These are phyloP conservation scores for Graphilbum sp. DNA, from an alignment of 2,329 filamentous ascomycete species.

Conservation along the genomic window DNA sequence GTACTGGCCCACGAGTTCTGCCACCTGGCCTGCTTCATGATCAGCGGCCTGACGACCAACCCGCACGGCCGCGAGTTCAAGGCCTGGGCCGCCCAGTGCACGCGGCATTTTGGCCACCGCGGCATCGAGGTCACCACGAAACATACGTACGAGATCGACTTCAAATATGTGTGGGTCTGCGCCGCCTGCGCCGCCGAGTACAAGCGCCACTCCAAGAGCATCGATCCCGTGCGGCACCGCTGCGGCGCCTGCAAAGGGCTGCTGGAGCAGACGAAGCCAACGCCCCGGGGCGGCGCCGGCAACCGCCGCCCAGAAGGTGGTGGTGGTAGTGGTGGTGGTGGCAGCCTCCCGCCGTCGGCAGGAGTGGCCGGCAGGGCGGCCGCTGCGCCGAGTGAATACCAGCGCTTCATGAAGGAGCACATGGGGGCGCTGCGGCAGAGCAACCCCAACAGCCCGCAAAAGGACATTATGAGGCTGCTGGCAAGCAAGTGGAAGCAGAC, in stretches of 20 bases:
- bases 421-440: conserved; percentile 43
- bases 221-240: conserved; percentile 52
- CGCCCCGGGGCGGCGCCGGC: conserved; percentile 41
- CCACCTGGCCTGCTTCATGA: conserved; percentile 83
- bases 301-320: no score
- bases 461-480: conserved; percentile 53
- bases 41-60: conserved; percentile 33
- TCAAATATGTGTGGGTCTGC: conserved; percentile 83
- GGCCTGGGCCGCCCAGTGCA: conserved; percentile 21
- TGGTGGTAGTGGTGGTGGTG: no score
- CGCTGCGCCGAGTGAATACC: conserved; percentile 24
- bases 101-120: conserved; percentile 36
- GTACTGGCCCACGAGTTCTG: conserved; percentile 96
- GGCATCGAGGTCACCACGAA: conserved; percentile 74
- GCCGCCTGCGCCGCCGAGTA: conserved; percentile 51
- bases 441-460: conserved; percentile 41
- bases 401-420: conserved; percentile 46
- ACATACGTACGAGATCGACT: conserved; percentile 79
- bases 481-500: conserved; percentile 43
- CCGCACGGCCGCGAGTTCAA: conserved; percentile 13
- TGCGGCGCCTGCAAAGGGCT: conserved; percentile 62
- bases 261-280: conserved; percentile 65
- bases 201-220: conserved; percentile 72
- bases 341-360: conserved; percentile 2
- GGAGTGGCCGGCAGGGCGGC: conserved; percentile 4